phyloP scores from a whole-genome alignment of 345 rosid species.

The Eucalyptus curtisii region DNA sequence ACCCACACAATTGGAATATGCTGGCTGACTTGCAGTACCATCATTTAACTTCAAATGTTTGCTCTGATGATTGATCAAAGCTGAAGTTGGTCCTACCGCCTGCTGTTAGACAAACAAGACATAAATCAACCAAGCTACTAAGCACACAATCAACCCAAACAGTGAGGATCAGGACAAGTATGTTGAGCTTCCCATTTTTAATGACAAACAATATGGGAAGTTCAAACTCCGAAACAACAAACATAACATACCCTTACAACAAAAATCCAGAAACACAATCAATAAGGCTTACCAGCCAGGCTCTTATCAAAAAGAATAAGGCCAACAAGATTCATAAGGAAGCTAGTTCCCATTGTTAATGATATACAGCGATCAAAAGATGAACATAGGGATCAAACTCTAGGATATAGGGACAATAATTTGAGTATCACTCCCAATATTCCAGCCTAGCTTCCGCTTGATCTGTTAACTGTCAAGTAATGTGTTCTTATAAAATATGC shows the following conservation, averaged over 20 bases:
- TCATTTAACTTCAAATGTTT: constrained; percentile 2
- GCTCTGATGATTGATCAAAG: not conserved
- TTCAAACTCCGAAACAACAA: not conserved
- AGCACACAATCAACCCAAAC: not conserved
- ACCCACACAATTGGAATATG: constrained; percentile 6
- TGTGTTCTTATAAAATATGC: not conserved
- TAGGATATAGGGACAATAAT: not conserved
- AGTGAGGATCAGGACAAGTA: not conserved
- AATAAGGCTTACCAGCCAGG: not conserved
- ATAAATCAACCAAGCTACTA: not conserved
- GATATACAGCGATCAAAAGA: not conserved
- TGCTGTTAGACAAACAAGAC: not conserved
- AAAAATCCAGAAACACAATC: not conserved
- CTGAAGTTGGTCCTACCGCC: not conserved
- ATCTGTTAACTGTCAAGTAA: not conserved
- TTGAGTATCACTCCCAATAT: not conserved
- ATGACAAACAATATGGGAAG: not conserved
- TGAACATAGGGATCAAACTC: not conserved
- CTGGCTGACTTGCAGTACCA: not conserved
- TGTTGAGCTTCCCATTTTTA: not conserved
- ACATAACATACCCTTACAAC: not conserved
- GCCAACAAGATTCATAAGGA: not conserved
- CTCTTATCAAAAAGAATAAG: not conserved
- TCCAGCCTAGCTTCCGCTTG: not conserved
- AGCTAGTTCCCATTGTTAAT: not conserved